Percentiles rank a stretch among this genome's conserved stretches.
Evolutionary conservation across 2,329 filamentous ascomycete species (phyloP).

Genomic region (Verticillium nubilum): DNA sequence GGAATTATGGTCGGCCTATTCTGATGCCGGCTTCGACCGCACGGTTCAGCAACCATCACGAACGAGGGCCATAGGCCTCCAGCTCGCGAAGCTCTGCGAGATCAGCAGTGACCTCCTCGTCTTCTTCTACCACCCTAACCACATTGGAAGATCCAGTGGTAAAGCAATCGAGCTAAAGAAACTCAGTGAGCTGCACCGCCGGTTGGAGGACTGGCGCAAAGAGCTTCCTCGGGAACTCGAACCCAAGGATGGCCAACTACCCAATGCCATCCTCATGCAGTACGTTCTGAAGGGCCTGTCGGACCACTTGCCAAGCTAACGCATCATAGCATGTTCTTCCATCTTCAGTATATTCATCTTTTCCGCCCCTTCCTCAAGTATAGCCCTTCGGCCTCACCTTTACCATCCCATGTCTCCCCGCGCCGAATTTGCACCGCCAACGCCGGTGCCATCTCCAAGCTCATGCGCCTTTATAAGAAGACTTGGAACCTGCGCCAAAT

Average conservation of each 20-base stretch:
- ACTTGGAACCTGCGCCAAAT: conserved; percentile 88
- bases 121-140: conserved; percentile 83
- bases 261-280: conserved; percentile 77
- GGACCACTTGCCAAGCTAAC: conserved; percentile 14
- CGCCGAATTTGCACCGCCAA: conserved; percentile 87
- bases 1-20: conserved; percentile 82
- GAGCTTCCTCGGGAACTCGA: conserved; percentile 82
- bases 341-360: conserved; percentile 89
- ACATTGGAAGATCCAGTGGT: conserved; percentile 57
- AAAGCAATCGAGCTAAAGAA: conserved; percentile 87
- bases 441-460: conserved; percentile 82
- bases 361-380: conserved; percentile 96
- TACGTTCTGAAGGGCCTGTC: conserved; percentile 44
- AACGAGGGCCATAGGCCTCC: conserved; percentile 74
- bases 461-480: conserved; percentile 92
- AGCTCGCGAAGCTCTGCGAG: conserved; percentile 80
- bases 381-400: conserved; percentile 70
- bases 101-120: conserved; percentile 87
- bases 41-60: conserved; percentile 73
- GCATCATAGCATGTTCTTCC: conserved; percentile 82
- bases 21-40: conserved; percentile 72
- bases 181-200: conserved; percentile 83
- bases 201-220: conserved; percentile 84
- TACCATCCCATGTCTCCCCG: conserved; percentile 83
- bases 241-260: conserved; percentile 80